Base-by-base conservation (phyloP, 257 asterid species). In the Ajuga chamaepitys region DNA sequence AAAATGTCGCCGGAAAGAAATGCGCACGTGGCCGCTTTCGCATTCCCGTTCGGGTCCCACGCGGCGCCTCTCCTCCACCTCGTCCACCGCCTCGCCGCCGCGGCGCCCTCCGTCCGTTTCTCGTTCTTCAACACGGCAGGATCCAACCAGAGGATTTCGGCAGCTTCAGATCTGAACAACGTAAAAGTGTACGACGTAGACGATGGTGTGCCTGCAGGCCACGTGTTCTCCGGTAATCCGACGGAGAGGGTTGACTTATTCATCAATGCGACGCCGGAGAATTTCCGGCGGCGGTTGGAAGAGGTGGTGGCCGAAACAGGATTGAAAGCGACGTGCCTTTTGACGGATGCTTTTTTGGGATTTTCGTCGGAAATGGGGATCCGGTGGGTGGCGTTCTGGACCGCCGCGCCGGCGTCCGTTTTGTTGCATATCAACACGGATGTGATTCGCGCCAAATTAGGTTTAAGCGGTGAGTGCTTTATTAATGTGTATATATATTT, bases 1-100 rank as follows among this genome's bases (percentile, higher is more conserved):
- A 26, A 40, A 4, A 75, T 70, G 73, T 42, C 67, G 0, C 6
- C 24, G 0, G 10, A 14, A 11, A 44, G 47, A 38, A 71, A 20
- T 4, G 47, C 41, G 40, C 93, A 83, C 58, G 75, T 83, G 4
- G 87, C 77, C 9, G 89, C 77, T 25, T 62, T 85, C 6, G 75
- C 93, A 4, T 85, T 85, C 66, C 89, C 93, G 0, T 78, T 81
- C 59, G 84, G 83, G 56, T 70, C 87, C 22, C 93, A 85, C 52
- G 74, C 87, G 25, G 75, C 85, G 1, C 62, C 81, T 10, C 80
- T 85, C 56, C 65, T 75, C 71, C 76, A 77, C 56, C 85, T 85
- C 42, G 52, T 83, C 1, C 68, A 71, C 28, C 75, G 74, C 53
- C 72, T 85, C 1, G 80, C 86, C 32, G 48, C 58, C 17, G 60